A percentile compares a stretch with the other conserved stretches of the same genome.
Conservation (phyloP, 2,329 filamentous ascomycete species). For the Phaeosphaeria sp. region DNA sequence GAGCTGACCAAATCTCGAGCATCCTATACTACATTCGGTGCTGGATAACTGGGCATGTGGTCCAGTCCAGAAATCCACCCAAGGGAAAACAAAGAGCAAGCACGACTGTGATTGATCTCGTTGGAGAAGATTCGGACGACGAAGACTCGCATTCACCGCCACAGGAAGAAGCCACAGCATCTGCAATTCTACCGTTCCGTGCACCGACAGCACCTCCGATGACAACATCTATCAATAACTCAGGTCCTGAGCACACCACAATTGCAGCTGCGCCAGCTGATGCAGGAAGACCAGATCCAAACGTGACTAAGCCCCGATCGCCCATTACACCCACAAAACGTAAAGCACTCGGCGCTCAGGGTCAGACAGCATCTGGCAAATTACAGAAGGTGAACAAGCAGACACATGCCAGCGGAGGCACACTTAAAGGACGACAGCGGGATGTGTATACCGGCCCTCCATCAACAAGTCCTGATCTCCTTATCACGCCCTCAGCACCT, state of each 20-base stretch:
- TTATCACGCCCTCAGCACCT: background rate
- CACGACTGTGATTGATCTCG: background rate
- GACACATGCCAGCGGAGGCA: background rate
- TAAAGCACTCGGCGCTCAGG: conserved; percentile 9
- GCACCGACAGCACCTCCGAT: background rate
- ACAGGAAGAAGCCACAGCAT: background rate
- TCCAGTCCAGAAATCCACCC: conserved; percentile 1
- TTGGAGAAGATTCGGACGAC: background rate
- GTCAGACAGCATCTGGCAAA: conserved; percentile 4
- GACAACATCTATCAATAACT: background rate
- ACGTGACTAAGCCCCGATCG: background rate
- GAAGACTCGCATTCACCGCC: background rate
- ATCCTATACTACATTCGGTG: conserved; percentile 20
- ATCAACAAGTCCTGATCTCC: conserved; percentile 2
- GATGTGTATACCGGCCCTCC: conserved; percentile 8
- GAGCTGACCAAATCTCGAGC: conserved; percentile 3
- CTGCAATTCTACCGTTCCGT: conserved; percentile 1
- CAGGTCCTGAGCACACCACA: background rate
- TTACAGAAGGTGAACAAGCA: conserved; percentile 8
- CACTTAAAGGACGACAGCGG: background rate
- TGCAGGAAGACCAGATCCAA: background rate
- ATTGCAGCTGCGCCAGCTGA: background rate
- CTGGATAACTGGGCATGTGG: conserved; percentile 13
- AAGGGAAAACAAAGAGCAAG: conserved; percentile 8
- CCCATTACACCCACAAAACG: conserved; percentile 12